A percentile compares a stretch with the other conserved stretches of the same genome.
Evolutionary conservation across 106 monocot genomes (phyloP).

Genomic region (Acorus gramineus): DNA sequence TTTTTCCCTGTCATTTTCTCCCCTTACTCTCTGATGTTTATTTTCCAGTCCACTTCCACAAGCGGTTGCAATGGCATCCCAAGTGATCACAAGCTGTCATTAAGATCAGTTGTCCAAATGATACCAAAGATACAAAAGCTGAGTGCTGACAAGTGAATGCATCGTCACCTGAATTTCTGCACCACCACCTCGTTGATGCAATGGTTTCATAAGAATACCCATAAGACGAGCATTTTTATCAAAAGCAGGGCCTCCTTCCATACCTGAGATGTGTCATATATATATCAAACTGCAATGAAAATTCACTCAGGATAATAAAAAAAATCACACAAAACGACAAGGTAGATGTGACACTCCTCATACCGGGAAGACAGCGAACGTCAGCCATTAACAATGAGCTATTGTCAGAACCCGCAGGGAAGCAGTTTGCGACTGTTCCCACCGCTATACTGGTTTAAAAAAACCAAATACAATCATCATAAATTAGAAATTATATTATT

Average conservation of each 20-base stretch:
- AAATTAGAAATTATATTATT: not conserved
- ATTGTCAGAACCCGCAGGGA: constrained; percentile 26
- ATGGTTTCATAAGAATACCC: constrained; percentile 60
- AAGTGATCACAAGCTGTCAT: constrained; percentile 68
- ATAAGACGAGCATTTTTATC: constrained; percentile 45
- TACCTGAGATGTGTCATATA: constrained; percentile 34
- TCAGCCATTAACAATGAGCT: constrained; percentile 69
- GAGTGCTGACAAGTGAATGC: not conserved
- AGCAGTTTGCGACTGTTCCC: constrained; percentile 68
- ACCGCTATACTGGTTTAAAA: constrained; percentile 54
- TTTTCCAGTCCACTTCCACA: constrained; percentile 15
- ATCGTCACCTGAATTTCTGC: constrained; percentile 73
- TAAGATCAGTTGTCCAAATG: not conserved
- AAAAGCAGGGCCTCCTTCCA: constrained; percentile 88
- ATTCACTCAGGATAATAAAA: not conserved
- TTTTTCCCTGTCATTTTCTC: not conserved
- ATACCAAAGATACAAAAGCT: constrained; percentile 1
- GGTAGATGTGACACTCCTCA: not conserved
- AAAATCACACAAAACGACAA: constrained; percentile 1
- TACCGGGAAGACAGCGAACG: constrained; percentile 86
- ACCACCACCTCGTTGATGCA: constrained; percentile 49
- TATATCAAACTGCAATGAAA: not conserved
- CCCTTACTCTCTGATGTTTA: constrained; percentile 6
- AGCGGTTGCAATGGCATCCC: constrained; percentile 59
- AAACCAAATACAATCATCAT: not conserved